Evolutionary conservation across 805 yeast species (phyloP).

Genomic region (Candida silvicultrix): DNA sequence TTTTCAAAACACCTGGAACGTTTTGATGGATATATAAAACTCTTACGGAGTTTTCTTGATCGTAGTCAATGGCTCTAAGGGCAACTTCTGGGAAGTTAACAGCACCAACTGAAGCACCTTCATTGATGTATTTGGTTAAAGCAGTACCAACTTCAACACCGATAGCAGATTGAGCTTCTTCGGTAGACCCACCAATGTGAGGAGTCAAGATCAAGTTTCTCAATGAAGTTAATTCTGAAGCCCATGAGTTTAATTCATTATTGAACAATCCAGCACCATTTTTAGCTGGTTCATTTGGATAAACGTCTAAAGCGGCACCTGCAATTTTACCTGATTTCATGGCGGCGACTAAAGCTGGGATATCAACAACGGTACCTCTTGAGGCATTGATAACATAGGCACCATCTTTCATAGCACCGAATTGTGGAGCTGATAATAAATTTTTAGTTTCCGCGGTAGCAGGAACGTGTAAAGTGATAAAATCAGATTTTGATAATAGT

Average conservation of each 20-base stretch:
- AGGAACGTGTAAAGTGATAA: conserved; percentile 91
- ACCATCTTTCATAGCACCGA: conserved; percentile 95
- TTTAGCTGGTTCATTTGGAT: conserved; percentile 95
- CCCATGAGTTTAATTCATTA: conserved; percentile 74
- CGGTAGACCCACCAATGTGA: conserved; percentile 98
- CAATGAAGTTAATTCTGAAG: conserved; percentile 71
- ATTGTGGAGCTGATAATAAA: conserved; percentile 83
- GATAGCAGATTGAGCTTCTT: conserved; percentile 97
- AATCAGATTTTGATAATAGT: conserved; percentile 75
- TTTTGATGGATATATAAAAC: conserved; percentile 94
- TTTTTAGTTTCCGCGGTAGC: conserved; percentile 89
- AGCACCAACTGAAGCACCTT: conserved; percentile 91
- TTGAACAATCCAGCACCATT: conserved; percentile 81
- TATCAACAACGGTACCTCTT: conserved; percentile 96
- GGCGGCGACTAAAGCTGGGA: conserved; percentile 88
- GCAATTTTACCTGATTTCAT: conserved; percentile 91
- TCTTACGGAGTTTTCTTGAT: conserved; percentile 84
- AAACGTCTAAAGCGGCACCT: conserved; percentile 96
- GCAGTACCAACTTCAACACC: conserved; percentile 92
- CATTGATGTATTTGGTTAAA: conserved; percentile 86
- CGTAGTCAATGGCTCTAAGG: conserved; percentile 79
- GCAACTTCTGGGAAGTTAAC: conserved; percentile 99
- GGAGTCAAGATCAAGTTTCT: conserved; percentile 92
- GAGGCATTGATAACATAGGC: conserved; percentile 92
- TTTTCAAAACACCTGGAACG: conserved; percentile 97